Evolutionary conservation across 202 grass and related monocot genomes (phyloP), one percentile per base, ranked within the genome.

Genomic region (Musa balbisiana): DNA sequence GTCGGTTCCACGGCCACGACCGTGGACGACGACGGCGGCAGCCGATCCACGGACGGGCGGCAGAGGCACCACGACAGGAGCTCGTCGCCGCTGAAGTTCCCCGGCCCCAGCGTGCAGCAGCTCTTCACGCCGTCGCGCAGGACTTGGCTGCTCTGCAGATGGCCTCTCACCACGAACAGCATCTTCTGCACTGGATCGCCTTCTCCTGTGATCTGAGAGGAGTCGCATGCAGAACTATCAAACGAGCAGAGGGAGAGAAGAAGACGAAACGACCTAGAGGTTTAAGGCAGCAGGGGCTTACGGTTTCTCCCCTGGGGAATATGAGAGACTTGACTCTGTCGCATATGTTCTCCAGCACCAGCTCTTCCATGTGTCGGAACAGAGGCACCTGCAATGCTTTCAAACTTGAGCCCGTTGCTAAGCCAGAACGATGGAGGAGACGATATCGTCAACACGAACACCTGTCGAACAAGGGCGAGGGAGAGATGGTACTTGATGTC

Each of bases 401-500:
- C 16, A 17, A 17, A 20, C 15, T n/a, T 17, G 56, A 60, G 56
- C 56, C 33, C 33, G 6, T 60, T 17, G 16, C 56, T 10, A 9
- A 60, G 56, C n/a, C 15, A 17, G 4, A n/a, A 16, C 56, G 56
- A 60, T 20, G 56, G n/a, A 60, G 16, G 16, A 60, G n/a, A 60
- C 2, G 43, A 1, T 51, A 11, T 24, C 11, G 26, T 12, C 62
- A 24, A 2, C n/a, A n/a, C 3, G 33, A 20, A 52, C 11, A 74
- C 72, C 74, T 76, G 74, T 1, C 74, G 55, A 11, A 76, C 74
- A 16, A 76, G 74, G 51, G 64, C 74, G 11, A 76, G 74, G 27
- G 58, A 76, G 74, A 76, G 74, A 29, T 76, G 74, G 74, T 76
- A 76, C n/a, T 76, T 76, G 58, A 76, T 76, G 55, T 76, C 74